These are phyloP conservation scores for Trichoderma hamatum DNA, from an alignment of 2,329 filamentous ascomycete genomes.

Conservation along the genomic window DNA sequence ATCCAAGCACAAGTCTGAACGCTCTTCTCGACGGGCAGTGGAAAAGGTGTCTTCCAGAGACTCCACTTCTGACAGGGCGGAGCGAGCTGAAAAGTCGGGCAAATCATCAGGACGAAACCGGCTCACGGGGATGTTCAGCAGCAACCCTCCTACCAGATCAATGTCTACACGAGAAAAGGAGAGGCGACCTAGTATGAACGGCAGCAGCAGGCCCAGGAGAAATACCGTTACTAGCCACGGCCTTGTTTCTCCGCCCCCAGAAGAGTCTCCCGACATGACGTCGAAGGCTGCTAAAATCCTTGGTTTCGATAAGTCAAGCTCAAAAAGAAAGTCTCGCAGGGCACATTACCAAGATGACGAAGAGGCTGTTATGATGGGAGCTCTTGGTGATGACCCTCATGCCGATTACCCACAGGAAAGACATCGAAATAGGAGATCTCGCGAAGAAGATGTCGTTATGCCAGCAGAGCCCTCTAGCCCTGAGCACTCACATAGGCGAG, in stretches of 20 bases:
- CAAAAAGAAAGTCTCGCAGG: constrained; percentile 52
- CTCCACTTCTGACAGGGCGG: constrained; percentile 72
- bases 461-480: constrained; percentile 43
- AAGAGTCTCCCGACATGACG: constrained; percentile 65
- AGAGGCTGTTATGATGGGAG: constrained; percentile 53
- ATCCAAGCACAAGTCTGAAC: constrained; percentile 69
- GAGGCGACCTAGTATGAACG: constrained; percentile 58
- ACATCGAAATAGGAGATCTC: constrained; percentile 39
- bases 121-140: constrained; percentile 67
- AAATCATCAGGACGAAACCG: constrained; percentile 57
- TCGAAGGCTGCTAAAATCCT: constrained; percentile 80
- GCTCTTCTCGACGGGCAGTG: constrained; percentile 54
- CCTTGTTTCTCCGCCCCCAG: constrained; percentile 72
- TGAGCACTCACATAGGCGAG: constrained; percentile 42
- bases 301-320: constrained; percentile 54
- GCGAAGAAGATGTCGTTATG: constrained; percentile 46
- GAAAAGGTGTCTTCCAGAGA: constrained; percentile 67
- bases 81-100: constrained; percentile 48
- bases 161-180: constrained; percentile 70
- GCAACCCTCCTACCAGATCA: constrained; percentile 67
- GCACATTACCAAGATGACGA: constrained; percentile 47
- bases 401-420: constrained; percentile 38
- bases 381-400: constrained; percentile 44
- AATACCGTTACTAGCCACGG: constrained; percentile 68
- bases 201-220: constrained; percentile 58